Base-by-base conservation (phyloP, 805 yeast species). In the Wickerhamomyces mucosus region DNA sequence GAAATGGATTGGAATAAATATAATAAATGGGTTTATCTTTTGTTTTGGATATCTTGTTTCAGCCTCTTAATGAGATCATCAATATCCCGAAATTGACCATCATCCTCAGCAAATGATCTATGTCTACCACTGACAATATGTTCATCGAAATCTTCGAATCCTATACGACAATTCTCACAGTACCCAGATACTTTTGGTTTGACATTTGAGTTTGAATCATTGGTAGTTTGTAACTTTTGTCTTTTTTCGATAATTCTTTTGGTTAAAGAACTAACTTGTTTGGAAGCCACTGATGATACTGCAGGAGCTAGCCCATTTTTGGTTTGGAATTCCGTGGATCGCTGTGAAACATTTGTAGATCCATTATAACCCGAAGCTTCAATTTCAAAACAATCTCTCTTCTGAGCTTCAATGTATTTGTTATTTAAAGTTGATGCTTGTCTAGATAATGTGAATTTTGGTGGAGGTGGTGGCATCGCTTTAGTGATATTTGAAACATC, bases 111-210 rank as follows among this genome's bases (percentile, higher is more conserved):
- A 59, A 85, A 88, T 33, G 72, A 70, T 30, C 80, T 64, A 53
- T 89, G 98, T 41, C 77, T 71, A 21, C 69, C 70, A 16, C 84
- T 67, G 18, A 49, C 46, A 25, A 84, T 70, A 52, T 89, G 98
- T 35, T 73, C 82, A 17, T 75, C 82, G 48, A 86, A 77, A 42
- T 74, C 72, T 31, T 81, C 88, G 51, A 81, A 89, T 50, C 78
- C 78, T 37, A 79, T 80, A 16, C 89, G 65, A 56, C 98, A 89
- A 50, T 89, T 89, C 52, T 89, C 98, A 58, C 98, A 89, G 55
- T 83, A 88, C 0, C 96, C 96, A 1, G 89, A 43, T 28, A 50
- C 56, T 39, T 48, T 23, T 23, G 10, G 5, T 16, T 23, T 23
- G 13, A 21, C 12, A 12, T 11, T 21, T 21, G 12, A 14, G 13